These are phyloP conservation scores for Penicillium bovifimosum DNA, from an alignment of 495 filamentous ascomycete genomes.

Conservation along the genomic window DNA sequence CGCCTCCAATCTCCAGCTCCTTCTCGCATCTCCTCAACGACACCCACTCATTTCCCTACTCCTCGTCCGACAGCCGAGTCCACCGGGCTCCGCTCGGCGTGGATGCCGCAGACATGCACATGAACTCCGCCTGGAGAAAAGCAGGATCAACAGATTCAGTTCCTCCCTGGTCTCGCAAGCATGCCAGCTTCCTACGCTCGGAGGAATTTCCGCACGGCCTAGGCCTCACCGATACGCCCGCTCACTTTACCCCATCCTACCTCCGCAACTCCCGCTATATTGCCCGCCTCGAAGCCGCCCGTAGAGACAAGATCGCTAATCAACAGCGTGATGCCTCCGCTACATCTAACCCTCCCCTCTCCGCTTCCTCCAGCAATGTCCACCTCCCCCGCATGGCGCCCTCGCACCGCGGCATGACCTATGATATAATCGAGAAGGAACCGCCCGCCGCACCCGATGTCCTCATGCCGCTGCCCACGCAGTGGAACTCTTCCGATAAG, in stretches of 20 bases:
- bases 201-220: conserved; percentile 28
- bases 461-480: conserved; percentile 65
- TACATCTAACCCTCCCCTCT: conserved; percentile 45
- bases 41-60: conserved; percentile 38
- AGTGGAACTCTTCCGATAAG: conserved; percentile 79
- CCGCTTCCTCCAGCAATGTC: conserved; percentile 57
- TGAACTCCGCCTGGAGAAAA: conserved; percentile 39
- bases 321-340: conserved; percentile 42
- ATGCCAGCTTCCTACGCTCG: conserved; percentile 43
- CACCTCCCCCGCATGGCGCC: conserved; percentile 62
- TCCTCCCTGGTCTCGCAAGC: conserved; percentile 58
- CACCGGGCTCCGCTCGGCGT: conserved; percentile 31
- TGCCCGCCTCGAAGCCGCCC: conserved; percentile 62
- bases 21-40: conserved; percentile 58
- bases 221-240: conserved; percentile 23
- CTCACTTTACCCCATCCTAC: conserved; percentile 78
- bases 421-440: conserved; percentile 79
- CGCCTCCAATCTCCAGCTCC: conserved; percentile 44
- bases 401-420: conserved; percentile 75
- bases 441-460: conserved; percentile 52
- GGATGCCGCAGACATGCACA: conserved; percentile 46
- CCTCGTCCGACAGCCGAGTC: conserved; percentile 33
- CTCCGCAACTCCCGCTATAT: conserved; percentile 72
- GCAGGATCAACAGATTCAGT: conserved; percentile 35
- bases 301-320: conserved; percentile 55